These are phyloP conservation scores for Ceratocystis colombiana DNA, from an alignment of 2,329 filamentous ascomycete species.

Conservation along the genomic window DNA sequence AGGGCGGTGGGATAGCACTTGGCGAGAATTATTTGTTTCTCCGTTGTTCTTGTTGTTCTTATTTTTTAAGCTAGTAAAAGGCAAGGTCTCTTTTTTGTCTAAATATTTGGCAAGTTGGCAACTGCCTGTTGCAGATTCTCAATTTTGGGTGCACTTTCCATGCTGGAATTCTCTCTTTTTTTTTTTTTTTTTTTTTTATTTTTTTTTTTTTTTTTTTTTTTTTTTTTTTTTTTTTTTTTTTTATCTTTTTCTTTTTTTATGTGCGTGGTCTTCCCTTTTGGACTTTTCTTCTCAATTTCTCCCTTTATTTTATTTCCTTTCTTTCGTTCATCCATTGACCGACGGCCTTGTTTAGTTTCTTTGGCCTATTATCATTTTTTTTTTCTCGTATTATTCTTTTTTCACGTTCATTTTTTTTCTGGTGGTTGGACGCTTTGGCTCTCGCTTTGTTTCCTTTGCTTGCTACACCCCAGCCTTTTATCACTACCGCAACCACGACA, in stretches of 20 bases:
- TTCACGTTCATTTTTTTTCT: background rate
- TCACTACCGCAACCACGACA: slow-evolving; percentile 20
- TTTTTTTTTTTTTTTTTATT: background rate
- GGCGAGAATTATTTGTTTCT: background rate
- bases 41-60: background rate
- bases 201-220: background rate
- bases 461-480: slow-evolving; percentile 19
- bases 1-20: background rate
- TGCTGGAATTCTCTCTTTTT: background rate
- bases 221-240: slow-evolving; percentile 4
- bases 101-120: background rate
- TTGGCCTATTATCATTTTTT: background rate
- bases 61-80: background rate
- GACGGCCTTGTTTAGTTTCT: too few species aligned
- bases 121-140: background rate
- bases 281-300: background rate
- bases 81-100: background rate
- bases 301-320: background rate
- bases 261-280: background rate
- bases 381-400: background rate
- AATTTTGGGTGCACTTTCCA: background rate
- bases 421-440: slow-evolving; percentile 21
- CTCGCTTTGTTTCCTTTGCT: slow-evolving; percentile 6
- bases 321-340: too few species aligned
- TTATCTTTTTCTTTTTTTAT: background rate